Evolutionary conservation across 352 stramenopile genomes (phyloP), one percentile per base, ranked within the genome.

Genomic region (Pythium biforme): DNA sequence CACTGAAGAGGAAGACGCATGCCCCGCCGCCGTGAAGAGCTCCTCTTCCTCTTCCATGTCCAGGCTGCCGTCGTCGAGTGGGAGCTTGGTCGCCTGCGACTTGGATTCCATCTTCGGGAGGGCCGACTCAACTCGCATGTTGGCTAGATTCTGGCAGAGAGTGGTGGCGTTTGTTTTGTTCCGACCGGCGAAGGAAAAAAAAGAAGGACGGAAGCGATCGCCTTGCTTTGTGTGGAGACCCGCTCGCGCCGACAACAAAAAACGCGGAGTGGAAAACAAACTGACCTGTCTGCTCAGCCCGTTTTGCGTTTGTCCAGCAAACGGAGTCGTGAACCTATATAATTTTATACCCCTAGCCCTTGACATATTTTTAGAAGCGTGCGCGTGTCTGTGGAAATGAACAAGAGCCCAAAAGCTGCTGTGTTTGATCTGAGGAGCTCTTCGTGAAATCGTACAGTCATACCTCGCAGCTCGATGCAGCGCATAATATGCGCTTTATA

Each of bases 91-190:
- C 33, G 26, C 48, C n/a, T 19, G 58, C 23, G 53, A 45, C 54
- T 62, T 58, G 34, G 62, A 63, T 45, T 62, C 53, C 62, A 69
- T 68, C 46, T 68, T 57, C 29, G 43, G 45, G 3, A 63, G 39
- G 7, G 26, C 22, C 34, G 59, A 54, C 22, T 54, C 59, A 29
- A 66, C 39, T 40, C 59, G 50, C 59, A 66, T 66, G 34, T 19
- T 51, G 17, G 29, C 6, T 33, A 34, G 20, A 49, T n/a, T n/a
- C n/a, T n/a, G n/a, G 43, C 26, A 29, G 17, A 25, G 23, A 49
- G 39, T 4, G 29, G 29, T 34, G 29, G 29, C 29, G 29, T 10
- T n/a, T 17, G 50, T 56, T 56, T 29, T 56, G 50, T 39, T 31
- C 11, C 6, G 17, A 56, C 15, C 1, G 26, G 48, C 29, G 17